A percentile compares a stretch with the other conserved stretches of the same genome.
Evolutionary conservation across 805 yeast species (phyloP).

Genomic region (Zygosaccharomyces bailii): DNA sequence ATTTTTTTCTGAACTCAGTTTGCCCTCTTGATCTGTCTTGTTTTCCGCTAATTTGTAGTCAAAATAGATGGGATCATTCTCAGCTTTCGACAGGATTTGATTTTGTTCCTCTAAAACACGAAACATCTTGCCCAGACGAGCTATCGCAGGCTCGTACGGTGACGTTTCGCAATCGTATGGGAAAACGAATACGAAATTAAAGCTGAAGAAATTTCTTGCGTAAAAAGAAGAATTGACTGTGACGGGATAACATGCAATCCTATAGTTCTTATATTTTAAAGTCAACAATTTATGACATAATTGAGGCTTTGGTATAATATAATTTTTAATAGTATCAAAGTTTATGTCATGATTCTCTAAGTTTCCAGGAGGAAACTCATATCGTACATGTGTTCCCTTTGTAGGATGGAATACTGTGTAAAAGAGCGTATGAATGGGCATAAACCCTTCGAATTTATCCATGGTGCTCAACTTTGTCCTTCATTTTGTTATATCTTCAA

Average conservation of each 20-base stretch:
- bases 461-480: conserved; percentile 9
- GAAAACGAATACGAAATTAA: conserved; percentile 91
- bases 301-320: conserved; percentile 89
- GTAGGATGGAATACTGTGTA: conserved; percentile 93
- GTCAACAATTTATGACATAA: conserved; percentile 80
- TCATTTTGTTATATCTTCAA: not conserved
- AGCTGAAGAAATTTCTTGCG: conserved; percentile 87
- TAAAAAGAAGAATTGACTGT: conserved; percentile 69
- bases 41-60: conserved; percentile 23
- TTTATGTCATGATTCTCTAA: conserved; percentile 46
- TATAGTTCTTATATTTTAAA: conserved; percentile 62
- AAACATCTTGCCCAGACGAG: conserved; percentile 83
- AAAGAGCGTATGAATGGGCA: conserved; percentile 83
- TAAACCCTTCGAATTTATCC: conserved; percentile 57
- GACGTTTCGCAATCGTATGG: conserved; percentile 75
- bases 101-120: conserved; percentile 87
- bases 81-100: conserved; percentile 60
- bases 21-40: conserved; percentile 14
- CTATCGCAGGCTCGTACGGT: conserved; percentile 82
- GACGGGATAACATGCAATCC: conserved; percentile 87
- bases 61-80: conserved; percentile 41
- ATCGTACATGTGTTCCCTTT: conserved; percentile 87
- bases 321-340: conserved; percentile 84
- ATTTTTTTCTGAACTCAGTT: conserved; percentile 12
- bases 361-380: conserved; percentile 80